phyloP scores from a whole-genome alignment of 345 rosid genomes.

The Citrus glauca region DNA sequence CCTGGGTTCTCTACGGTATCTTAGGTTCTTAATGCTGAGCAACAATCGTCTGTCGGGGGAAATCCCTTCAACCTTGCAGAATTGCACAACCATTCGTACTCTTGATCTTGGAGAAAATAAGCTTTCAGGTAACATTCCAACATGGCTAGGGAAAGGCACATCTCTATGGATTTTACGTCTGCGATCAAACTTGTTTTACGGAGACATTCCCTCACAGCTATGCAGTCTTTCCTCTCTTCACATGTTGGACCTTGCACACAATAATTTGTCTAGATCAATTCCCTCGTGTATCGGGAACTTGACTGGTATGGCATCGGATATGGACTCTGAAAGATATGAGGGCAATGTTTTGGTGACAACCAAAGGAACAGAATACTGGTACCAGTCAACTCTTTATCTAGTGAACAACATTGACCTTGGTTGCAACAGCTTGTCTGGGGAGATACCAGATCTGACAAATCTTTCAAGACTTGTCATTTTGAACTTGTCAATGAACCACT shows the following conservation, averaged over 20 bases:
- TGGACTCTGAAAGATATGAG: neutral
- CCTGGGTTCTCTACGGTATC: neutral
- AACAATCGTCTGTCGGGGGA: conserved; percentile 5
- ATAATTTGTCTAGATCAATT: conserved; percentile 5
- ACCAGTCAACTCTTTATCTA: neutral
- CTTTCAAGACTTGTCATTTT: conserved; percentile 4
- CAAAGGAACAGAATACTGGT: neutral
- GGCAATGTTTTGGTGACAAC: neutral
- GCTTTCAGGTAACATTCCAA: conserved; percentile 7
- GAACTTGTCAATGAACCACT: conserved; percentile 18
- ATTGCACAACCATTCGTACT: neutral
- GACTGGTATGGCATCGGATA: neutral
- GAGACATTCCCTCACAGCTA: neutral
- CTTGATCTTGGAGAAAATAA: conserved; percentile 10
- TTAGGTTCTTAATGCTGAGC: conserved; percentile 4
- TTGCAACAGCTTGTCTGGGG: conserved; percentile 6
- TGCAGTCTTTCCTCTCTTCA: conserved; percentile 8
- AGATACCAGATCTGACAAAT: conserved; percentile 5
- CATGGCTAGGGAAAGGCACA: neutral
- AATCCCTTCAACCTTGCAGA: conserved; percentile 5
- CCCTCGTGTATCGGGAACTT: conserved; percentile 2
- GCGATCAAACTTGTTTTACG: neutral
- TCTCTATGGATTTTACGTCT: neutral
- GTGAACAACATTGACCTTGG: conserved; percentile 16
- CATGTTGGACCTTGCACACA: conserved; percentile 8